Evolutionary conservation across 2,329 filamentous ascomycete species (phyloP), one percentile per base, ranked within the genome.

Genomic region (Davidsoniella eucalypti): DNA sequence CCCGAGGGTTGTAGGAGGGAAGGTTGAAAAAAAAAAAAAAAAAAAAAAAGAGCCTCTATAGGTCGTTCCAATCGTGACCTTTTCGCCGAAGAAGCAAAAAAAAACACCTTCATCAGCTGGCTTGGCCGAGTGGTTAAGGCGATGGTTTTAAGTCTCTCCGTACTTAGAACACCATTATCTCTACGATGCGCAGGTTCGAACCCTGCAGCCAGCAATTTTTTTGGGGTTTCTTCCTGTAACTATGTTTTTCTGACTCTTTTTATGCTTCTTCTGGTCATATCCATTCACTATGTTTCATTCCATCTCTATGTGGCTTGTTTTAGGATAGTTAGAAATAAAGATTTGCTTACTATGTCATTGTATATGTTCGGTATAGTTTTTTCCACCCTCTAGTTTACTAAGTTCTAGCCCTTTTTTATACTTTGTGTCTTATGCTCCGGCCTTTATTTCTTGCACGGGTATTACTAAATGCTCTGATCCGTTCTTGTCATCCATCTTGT

Each of bases 111-210:
- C 10, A 16, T 21, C 48, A 39, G 49, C 49, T 51, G 49, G 44
- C 44, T 51, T 51, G 49, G 49, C 44, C 48, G 48, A 50, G 48
- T 51, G 49, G 49, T 51, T 51, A 51, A 51, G 49, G 49, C 49
- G 49, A 51, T 51, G 44, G 49, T 51, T 51, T 51, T 47, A 51
- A 51, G 49, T 50, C 26, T 47, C 39, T 9, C n/a, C 26, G 12
- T 25, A 40, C 44, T 51, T 47, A 40, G n/a, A 42, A 41, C 43
- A 51, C 44, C 49, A 51, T 51, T 51, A 51, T 51, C 49, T 51
- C 38, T 51, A 51, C 44, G 49, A 51, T 51, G 44, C 44, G 49
- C 49, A 51, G 43, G 44, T 51, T 51, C 44, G 49, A 51, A 51
- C 49, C 49, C 49, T 51, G 49, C 44, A 47, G 49, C 42, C 49